Conservation (phyloP, 2,329 filamentous ascomycete species). For the Dryadomyces quercus-mongolicae region DNA sequence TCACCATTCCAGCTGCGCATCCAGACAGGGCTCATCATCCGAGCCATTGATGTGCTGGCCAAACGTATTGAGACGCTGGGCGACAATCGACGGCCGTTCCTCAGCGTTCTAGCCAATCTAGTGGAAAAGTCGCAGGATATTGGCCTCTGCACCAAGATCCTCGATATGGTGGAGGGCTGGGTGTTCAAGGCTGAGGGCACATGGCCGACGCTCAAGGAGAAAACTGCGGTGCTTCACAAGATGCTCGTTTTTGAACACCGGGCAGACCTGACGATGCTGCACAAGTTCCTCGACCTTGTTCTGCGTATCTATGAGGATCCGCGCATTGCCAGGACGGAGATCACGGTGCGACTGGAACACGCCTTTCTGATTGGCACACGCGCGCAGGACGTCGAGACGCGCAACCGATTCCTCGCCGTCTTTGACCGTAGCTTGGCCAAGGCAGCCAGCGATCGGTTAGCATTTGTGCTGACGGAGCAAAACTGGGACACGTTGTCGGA, state of each 20-base stretch:
- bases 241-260: conserved; percentile 94
- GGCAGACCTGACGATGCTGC: conserved; percentile 70
- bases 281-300: conserved; percentile 88
- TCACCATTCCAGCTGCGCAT: conserved; percentile 71
- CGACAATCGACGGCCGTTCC: conserved; percentile 81
- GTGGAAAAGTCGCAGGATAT: conserved; percentile 91
- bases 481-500: conserved; percentile 95
- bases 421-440: conserved; percentile 94
- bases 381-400: conserved; percentile 90
- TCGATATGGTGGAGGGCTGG: conserved; percentile 91
- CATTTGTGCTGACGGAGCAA: conserved; percentile 80
- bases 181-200: conserved; percentile 91
- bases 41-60: conserved; percentile 86
- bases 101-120: conserved; percentile 86
- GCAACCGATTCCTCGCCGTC: conserved; percentile 90
- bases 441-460: conserved; percentile 75
- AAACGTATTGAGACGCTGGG: conserved; percentile 85
- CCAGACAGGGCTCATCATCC: conserved; percentile 85
- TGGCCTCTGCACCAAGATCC: conserved; percentile 78
- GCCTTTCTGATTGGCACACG: conserved; percentile 93
- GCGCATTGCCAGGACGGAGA: conserved; percentile 85
- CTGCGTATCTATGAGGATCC: conserved; percentile 97
- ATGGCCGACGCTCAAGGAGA: conserved; percentile 95
- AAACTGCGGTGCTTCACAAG: conserved; percentile 96
- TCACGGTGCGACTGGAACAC: conserved; percentile 95